A percentile compares a stretch with the other conserved stretches of the same genome.
These are phyloP conservation scores for Gossypioides kirkii DNA, from an alignment of 345 rosid species.

Conservation along the genomic window DNA sequence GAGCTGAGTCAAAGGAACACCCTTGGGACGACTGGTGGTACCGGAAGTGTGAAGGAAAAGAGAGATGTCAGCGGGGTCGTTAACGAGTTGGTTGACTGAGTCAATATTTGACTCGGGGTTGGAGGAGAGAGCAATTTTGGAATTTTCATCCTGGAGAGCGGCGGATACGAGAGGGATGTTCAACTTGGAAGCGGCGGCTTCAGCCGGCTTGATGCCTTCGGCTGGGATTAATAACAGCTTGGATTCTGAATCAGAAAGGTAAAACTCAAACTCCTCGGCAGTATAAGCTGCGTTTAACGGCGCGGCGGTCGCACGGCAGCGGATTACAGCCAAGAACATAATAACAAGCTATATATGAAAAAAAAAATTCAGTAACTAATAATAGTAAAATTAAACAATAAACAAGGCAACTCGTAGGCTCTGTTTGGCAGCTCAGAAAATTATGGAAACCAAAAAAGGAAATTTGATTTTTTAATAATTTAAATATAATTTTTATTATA, in stretches of 20 bases:
- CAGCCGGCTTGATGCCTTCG: constrained; percentile 42
- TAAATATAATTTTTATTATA: no score
- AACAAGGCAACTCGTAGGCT: neutral
- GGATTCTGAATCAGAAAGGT: constrained; percentile 64
- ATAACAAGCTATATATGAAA: constrained; percentile 48
- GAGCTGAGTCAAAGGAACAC: constrained; percentile 65
- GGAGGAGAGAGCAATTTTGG: constrained; percentile 30
- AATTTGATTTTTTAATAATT: no score
- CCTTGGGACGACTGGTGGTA: constrained; percentile 81
- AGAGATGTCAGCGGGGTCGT: constrained; percentile 46
- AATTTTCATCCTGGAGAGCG: constrained; percentile 29
- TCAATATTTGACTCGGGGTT: constrained; percentile 18
- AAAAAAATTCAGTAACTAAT: neutral
- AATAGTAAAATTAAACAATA: neutral
- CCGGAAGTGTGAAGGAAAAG: constrained; percentile 74
- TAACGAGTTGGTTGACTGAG: constrained; percentile 21
- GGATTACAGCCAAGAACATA: constrained; percentile 59
- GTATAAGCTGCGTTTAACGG: constrained; percentile 65
- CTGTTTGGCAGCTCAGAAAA: neutral
- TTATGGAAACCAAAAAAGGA: neutral
- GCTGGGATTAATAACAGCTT: constrained; percentile 39
- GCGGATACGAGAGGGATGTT: constrained; percentile 39
- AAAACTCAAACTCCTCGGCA: constrained; percentile 68
- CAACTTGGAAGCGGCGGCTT: constrained; percentile 50
- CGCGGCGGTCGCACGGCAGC: constrained; percentile 59